These are phyloP conservation scores for Pichia sp. DNA, from an alignment of 1,139 yeast species.

Conservation along the genomic window DNA sequence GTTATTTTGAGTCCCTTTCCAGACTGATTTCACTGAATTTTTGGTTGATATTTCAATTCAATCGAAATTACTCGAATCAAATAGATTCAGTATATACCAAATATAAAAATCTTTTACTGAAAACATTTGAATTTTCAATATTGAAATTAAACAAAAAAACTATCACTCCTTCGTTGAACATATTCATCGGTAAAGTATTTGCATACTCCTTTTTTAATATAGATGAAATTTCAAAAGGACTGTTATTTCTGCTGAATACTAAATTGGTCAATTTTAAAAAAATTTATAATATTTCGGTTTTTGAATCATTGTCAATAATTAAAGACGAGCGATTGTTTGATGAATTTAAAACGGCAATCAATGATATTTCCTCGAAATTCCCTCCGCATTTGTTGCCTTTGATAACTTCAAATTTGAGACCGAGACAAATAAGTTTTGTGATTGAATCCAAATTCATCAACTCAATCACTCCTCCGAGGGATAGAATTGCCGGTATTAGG, in stretches of 20 bases:
- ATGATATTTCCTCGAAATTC: constrained; percentile 21
- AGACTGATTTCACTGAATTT: constrained; percentile 56
- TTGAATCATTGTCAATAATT: constrained; percentile 4
- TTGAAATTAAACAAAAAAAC: constrained; percentile 44
- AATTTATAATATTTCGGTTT: constrained; percentile 15
- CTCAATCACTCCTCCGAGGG: constrained; percentile 36
- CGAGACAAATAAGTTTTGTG: constrained; percentile 17
- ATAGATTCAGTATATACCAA: constrained; percentile 13
- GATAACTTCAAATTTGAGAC: constrained; percentile 28
- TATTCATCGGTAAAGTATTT: constrained; percentile 74
- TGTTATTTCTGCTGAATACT: constrained; percentile 55
- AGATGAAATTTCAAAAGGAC: constrained; percentile 53
- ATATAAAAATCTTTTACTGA: constrained; percentile 33
- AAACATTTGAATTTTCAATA: constrained; percentile 52
- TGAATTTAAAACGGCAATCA: constrained; percentile 10
- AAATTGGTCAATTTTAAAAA: constrained; percentile 30
- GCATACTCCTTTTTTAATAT: constrained; percentile 57
- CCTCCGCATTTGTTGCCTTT: constrained; percentile 34
- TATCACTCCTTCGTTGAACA: constrained; percentile 52
- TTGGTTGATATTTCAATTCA: constrained; percentile 36
- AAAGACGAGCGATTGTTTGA: constrained; percentile 3
- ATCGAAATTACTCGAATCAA: constrained; percentile 1
- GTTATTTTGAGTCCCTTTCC: constrained; percentile 67
- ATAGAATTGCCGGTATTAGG: constrained; percentile 46
- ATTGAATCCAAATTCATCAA: constrained; percentile 24